Conservation (phyloP, 2,329 filamentous ascomycete genomes). For the Aspergillus sojae region DNA sequence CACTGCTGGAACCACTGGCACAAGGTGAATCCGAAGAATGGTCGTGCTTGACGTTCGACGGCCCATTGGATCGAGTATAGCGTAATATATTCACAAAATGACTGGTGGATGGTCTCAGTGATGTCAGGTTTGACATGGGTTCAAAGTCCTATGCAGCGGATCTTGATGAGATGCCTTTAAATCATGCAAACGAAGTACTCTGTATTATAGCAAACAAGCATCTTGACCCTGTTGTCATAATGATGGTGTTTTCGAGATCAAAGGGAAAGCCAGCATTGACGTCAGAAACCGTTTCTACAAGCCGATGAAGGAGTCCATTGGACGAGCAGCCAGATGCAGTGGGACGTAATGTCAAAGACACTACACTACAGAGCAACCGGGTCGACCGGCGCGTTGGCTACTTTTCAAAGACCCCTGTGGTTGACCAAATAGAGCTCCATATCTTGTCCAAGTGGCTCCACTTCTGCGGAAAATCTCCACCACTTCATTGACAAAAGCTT, state of each 20-base stretch:
- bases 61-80: neutral
- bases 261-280: neutral
- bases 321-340: neutral
- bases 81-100: neutral
- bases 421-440: neutral
- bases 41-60: no score
- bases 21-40: no score
- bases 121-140: no score
- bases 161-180: neutral
- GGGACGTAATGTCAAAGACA: neutral
- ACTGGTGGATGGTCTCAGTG: no score
- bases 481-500: neutral
- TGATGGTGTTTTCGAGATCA: neutral
- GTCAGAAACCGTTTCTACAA: neutral
- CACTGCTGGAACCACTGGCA: no score
- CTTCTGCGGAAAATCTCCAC: neutral
- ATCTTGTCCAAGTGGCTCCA: neutral
- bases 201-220: neutral
- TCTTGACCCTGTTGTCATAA: neutral
- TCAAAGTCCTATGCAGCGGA: neutral
- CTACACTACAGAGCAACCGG: neutral
- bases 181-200: neutral
- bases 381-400: neutral
- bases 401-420: neutral
- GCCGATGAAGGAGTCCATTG: neutral